These are phyloP conservation scores for Argentina anserina DNA, from an alignment of 306 rosid species.

Conservation along the genomic window DNA sequence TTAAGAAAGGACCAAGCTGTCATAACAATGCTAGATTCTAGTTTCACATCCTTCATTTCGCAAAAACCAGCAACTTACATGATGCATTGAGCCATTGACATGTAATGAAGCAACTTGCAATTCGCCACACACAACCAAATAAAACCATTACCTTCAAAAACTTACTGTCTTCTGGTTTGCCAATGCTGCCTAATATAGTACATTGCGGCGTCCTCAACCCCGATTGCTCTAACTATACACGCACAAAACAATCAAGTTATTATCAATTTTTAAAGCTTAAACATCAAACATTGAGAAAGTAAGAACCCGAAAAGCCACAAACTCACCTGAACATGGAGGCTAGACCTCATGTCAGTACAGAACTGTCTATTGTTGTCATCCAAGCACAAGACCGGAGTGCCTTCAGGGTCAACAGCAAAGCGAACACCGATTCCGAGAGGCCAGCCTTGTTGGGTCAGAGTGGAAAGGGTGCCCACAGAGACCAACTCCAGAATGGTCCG, in stretches of 20 bases:
- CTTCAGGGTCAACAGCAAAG: constrained; percentile 67
- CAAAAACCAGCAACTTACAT: neutral
- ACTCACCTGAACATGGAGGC: constrained; percentile 81
- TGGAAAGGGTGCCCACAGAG: constrained; percentile 62
- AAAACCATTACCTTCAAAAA: constrained; percentile 33
- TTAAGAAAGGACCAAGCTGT: neutral
- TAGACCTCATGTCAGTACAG: constrained; percentile 41
- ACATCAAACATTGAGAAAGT: neutral
- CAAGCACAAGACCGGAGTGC: constrained; percentile 69
- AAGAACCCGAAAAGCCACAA: neutral
- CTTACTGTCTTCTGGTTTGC: constrained; percentile 54
- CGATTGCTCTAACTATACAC: constrained; percentile 54
- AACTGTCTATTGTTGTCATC: constrained; percentile 27
- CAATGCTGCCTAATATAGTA: constrained; percentile 71
- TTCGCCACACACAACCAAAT: neutral
- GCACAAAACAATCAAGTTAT: constrained; percentile 2
- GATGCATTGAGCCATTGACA: neutral
- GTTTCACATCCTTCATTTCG: neutral
- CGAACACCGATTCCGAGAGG: constrained; percentile 79
- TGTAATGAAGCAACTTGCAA: neutral
- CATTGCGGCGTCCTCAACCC: constrained; percentile 90
- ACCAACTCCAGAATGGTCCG: constrained; percentile 81
- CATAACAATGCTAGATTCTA: neutral
- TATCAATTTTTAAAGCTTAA: neutral
- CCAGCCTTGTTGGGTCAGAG: constrained; percentile 52